phyloP scores from a whole-genome alignment of 805 yeast species.

The Myxozyma neotropica region DNA sequence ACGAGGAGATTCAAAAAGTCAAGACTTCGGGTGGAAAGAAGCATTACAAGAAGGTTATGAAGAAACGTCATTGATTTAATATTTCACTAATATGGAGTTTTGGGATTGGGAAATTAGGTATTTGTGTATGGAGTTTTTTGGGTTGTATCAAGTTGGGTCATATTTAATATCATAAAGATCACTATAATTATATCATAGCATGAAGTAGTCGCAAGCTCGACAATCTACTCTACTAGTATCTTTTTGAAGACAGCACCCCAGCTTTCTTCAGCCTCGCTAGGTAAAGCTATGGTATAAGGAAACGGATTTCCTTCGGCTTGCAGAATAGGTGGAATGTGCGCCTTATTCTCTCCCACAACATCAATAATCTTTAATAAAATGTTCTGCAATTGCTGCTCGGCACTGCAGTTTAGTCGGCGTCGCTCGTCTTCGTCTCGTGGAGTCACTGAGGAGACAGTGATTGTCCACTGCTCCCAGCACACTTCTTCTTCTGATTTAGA shows the following conservation, averaged over 20 bases:
- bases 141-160: background rate
- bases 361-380: constrained; percentile 53
- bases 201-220: too few relatives aligned
- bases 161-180: too few relatives aligned
- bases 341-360: constrained; percentile 57
- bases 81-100: background rate
- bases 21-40: constrained; percentile 66
- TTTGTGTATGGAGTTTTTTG: background rate
- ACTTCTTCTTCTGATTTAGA: constrained; percentile 51
- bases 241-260: constrained; percentile 45
- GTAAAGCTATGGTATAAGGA: constrained; percentile 51
- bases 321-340: constrained; percentile 74
- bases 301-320: constrained; percentile 69
- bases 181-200: too few relatives aligned
- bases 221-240: constrained; percentile 36
- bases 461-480: constrained; percentile 74
- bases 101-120: background rate
- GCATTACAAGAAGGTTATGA: constrained; percentile 63
- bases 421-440: constrained; percentile 36
- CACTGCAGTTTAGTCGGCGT: constrained; percentile 7
- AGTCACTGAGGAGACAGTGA: constrained; percentile 51
- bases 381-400: constrained; percentile 44
- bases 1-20: constrained; percentile 71
- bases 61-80: constrained; percentile 43
- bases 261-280: constrained; percentile 36